phyloP scores from a whole-genome alignment of 2,329 filamentous ascomycete genomes.

The Aspergillus nomiae region DNA sequence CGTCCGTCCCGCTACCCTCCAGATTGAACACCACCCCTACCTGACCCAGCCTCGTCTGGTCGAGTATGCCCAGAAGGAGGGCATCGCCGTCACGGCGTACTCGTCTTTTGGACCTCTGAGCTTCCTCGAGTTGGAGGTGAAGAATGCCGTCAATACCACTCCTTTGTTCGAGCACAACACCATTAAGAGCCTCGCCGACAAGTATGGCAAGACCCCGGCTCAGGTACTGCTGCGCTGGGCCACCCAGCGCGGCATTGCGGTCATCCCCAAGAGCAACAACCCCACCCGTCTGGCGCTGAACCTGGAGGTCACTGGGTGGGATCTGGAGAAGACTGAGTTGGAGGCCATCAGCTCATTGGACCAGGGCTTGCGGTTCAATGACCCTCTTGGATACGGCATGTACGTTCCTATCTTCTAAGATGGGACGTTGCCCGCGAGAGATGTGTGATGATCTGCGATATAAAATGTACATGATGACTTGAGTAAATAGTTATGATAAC shows the following conservation, averaged over 20 bases:
- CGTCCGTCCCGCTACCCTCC: conserved; percentile 73
- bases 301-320: conserved; percentile 66
- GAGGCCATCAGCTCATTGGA: conserved; percentile 67
- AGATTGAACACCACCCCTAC: conserved; percentile 91
- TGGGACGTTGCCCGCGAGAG: neutral
- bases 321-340: conserved; percentile 67
- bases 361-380: conserved; percentile 71
- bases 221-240: conserved; percentile 87
- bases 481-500: neutral
- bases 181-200: conserved; percentile 67
- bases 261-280: conserved; percentile 75
- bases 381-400: conserved; percentile 64
- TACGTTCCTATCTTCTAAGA: conserved; percentile 56
- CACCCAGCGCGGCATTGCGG: conserved; percentile 76
- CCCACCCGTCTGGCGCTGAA: conserved; percentile 60
- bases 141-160: conserved; percentile 64
- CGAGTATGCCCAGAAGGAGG: conserved; percentile 67
- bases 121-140: conserved; percentile 76
- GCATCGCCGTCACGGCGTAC: conserved; percentile 78
- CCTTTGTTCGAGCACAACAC: conserved; percentile 71
- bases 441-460: neutral
- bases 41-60: conserved; percentile 74
- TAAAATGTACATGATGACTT: neutral
- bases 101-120: conserved; percentile 78
- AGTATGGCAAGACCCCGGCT: conserved; percentile 71